phyloP scores from a whole-genome alignment of 139 green algal species.

The Edaphochlamys debaryana region DNA sequence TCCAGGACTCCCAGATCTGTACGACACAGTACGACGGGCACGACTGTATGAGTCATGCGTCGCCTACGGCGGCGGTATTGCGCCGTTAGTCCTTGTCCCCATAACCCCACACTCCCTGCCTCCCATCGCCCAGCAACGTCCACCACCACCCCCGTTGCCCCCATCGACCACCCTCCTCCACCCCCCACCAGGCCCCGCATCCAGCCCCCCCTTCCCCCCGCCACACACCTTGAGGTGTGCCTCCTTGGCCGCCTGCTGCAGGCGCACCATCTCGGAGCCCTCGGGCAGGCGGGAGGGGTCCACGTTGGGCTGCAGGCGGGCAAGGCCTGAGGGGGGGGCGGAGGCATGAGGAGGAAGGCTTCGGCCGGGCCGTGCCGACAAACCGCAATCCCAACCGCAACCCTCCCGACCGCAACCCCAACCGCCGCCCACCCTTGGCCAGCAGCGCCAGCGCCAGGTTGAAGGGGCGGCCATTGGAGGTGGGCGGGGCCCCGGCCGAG shows the following conservation, averaged over 20 bases:
- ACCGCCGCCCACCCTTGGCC: slow-evolving; percentile 47
- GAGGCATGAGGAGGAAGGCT: neutral
- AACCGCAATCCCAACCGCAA: too few species aligned
- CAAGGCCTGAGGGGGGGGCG: slow-evolving; percentile 65
- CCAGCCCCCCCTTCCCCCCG: too few species aligned
- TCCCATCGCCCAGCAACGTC: too few species aligned
- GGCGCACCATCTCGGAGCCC: slow-evolving; percentile 67
- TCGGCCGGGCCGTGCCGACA: too few species aligned
- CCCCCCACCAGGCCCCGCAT: too few species aligned
- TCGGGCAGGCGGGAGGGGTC: slow-evolving; percentile 51
- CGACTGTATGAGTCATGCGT: too few species aligned
- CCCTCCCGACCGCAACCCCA: neutral
- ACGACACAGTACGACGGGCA: too few species aligned
- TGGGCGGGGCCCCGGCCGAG: neutral
- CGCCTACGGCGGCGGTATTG: too few species aligned
- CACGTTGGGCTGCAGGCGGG: slow-evolving; percentile 78
- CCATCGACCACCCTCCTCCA: too few species aligned
- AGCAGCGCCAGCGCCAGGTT: slow-evolving; percentile 83
- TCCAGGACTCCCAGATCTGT: slow-evolving; percentile 76
- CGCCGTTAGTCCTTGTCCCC: too few species aligned
- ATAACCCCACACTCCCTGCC: too few species aligned
- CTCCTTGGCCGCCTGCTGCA: slow-evolving; percentile 79
- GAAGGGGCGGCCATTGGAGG: slow-evolving; percentile 43
- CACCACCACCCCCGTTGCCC: too few species aligned
- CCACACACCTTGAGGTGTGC: slow-evolving; percentile 73